phyloP scores from a whole-genome alignment of 2,329 filamentous ascomycete genomes.

The Aspergillus bombycis region DNA sequence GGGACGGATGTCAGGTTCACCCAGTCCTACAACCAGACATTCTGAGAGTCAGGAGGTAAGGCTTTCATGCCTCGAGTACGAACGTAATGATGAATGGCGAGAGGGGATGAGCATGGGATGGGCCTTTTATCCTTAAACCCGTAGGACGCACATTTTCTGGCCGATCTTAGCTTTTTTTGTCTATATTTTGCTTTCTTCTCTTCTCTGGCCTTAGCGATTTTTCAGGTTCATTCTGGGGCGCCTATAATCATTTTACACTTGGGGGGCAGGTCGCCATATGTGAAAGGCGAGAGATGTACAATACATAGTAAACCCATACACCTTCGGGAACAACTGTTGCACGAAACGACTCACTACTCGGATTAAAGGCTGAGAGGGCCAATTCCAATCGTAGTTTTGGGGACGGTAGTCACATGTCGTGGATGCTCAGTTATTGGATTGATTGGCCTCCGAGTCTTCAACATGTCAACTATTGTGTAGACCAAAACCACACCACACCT shows the following conservation, averaged over 20 bases:
- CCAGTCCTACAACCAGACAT: neutral
- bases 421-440: neutral
- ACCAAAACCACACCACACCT: neutral
- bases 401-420: neutral
- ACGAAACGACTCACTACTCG: neutral
- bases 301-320: neutral
- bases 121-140: neutral
- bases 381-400: neutral
- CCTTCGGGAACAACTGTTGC: neutral
- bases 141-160: neutral
- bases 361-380: neutral
- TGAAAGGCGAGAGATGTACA: neutral
- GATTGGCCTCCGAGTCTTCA: neutral
- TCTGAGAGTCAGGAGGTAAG: neutral
- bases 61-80: neutral
- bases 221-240: neutral
- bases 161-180: neutral
- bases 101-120: neutral
- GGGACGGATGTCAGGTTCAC: neutral
- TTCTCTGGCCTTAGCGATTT: neutral
- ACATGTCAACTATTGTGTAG: neutral
- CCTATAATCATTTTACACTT: neutral
- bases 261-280: neutral
- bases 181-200: neutral
- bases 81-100: neutral